A percentile compares a stretch with the other conserved stretches of the same genome.
Conservation (phyloP, 495 filamentous ascomycete genomes). For the Penicillium mononematosum region DNA sequence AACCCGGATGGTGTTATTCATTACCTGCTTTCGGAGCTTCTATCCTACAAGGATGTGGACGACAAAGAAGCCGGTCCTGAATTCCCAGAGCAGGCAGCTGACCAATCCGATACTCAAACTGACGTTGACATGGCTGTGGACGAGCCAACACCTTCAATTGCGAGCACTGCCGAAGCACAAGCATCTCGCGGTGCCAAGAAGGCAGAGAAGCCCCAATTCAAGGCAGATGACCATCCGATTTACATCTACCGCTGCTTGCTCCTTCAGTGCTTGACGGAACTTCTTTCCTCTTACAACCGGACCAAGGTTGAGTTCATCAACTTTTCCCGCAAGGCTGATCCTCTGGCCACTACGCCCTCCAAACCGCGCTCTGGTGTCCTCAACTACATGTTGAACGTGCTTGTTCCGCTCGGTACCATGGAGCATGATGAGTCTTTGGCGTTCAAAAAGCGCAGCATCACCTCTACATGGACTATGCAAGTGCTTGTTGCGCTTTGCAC, state of each 20-base stretch:
- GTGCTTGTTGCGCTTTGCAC: constrained; percentile 83
- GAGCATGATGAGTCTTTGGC: constrained; percentile 69
- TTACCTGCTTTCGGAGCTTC: constrained; percentile 88
- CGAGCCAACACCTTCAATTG: constrained; percentile 39
- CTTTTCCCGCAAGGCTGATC: constrained; percentile 86
- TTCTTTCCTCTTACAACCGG: constrained; percentile 89
- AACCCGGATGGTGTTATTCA: constrained; percentile 95
- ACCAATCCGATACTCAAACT: constrained; percentile 41
- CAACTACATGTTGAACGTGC: constrained; percentile 85
- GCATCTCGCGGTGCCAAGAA: constrained; percentile 53
- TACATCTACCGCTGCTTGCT: constrained; percentile 96
- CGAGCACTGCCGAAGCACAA: constrained; percentile 32
- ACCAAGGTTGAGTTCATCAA: constrained; percentile 99
- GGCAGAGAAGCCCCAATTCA: constrained; percentile 73
- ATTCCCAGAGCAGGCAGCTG: constrained; percentile 46
- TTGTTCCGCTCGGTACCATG: constrained; percentile 77
- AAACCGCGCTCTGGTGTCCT: constrained; percentile 91
- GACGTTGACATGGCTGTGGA: constrained; percentile 53
- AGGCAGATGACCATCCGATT: constrained; percentile 89
- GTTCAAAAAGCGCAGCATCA: constrained; percentile 79
- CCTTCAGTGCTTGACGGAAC: constrained; percentile 86
- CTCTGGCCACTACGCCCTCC: constrained; percentile 78
- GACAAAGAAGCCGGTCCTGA: constrained; percentile 62
- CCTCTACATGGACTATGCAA: constrained; percentile 78
- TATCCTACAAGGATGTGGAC: constrained; percentile 89